These are phyloP conservation scores for Arachis stenosperma DNA, from an alignment of 306 rosid genomes.

Conservation along the genomic window DNA sequence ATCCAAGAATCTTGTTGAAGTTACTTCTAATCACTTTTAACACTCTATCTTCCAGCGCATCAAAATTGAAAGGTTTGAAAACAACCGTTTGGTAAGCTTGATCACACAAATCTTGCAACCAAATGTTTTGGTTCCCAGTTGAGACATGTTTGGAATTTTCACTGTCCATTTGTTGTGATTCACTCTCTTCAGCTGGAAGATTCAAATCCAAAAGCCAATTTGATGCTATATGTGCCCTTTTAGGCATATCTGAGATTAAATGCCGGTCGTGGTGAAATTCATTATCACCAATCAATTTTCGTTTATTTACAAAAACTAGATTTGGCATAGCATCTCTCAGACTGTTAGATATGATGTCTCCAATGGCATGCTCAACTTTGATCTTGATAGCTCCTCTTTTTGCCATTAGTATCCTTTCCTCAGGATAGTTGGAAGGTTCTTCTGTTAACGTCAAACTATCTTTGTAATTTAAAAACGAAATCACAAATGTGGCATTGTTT, in stretches of 20 bases:
- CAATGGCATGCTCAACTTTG: slow-evolving; percentile 49
- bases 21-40: slow-evolving; percentile 49
- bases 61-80: slow-evolving; percentile 76
- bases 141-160: slow-evolving; percentile 49
- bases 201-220: slow-evolving; percentile 74
- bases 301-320: slow-evolving; percentile 60
- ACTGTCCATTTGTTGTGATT: slow-evolving; percentile 41
- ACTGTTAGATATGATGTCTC: slow-evolving; percentile 43
- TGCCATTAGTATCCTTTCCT: slow-evolving; percentile 63
- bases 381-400: slow-evolving; percentile 61
- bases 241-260: slow-evolving; percentile 52
- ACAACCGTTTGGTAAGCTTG: slow-evolving; percentile 65
- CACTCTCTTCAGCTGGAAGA: slow-evolving; percentile 80
- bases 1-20: slow-evolving; percentile 58
- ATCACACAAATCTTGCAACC: slow-evolving; percentile 69
- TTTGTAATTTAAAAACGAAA: slow-evolving; percentile 50
- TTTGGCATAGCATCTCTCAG: slow-evolving; percentile 43
- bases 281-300: slow-evolving; percentile 59
- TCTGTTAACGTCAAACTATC: slow-evolving; percentile 28
- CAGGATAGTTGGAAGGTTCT: slow-evolving; percentile 56
- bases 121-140: slow-evolving; percentile 53
- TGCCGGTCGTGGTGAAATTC: slow-evolving; percentile 52
- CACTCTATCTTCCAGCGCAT: slow-evolving; percentile 62
- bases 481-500: slow-evolving; percentile 63
- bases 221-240: slow-evolving; percentile 69